Percentiles rank a stretch among this genome's conserved stretches.
Conservation (phyloP, 2,329 filamentous ascomycete species). For the Clonostachys rhizophaga region DNA sequence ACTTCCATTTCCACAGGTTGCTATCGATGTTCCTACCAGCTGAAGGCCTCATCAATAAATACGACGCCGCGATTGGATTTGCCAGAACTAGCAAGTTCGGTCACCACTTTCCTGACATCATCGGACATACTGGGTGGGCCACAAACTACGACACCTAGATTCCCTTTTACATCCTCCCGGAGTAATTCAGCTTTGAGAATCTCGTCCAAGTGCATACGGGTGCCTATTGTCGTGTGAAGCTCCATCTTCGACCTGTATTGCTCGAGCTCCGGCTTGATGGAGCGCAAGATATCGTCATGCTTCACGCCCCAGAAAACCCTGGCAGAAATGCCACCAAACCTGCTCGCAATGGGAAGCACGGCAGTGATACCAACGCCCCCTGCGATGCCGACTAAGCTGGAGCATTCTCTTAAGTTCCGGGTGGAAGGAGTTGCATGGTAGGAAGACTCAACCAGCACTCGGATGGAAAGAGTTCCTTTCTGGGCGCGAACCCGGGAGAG, state of each 20-base stretch:
- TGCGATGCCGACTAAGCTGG: constrained; percentile 6
- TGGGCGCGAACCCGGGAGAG: constrained; percentile 1
- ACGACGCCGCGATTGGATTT: constrained; percentile 2
- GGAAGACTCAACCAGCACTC: constrained; percentile 12
- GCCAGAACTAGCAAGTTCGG: constrained; percentile 1
- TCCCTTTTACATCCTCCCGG: neutral
- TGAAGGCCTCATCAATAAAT: constrained; percentile 5
- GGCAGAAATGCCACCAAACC: constrained; percentile 3
- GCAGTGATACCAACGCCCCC: constrained; percentile 9
- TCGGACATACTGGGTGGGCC: constrained; percentile 10
- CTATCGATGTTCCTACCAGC: neutral
- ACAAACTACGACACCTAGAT: constrained; percentile 7
- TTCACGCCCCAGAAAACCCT: constrained; percentile 11
- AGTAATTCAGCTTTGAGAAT: constrained; percentile 3
- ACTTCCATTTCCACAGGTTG: too few species aligned
- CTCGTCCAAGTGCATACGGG: constrained; percentile 1
- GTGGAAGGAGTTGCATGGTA: constrained; percentile 8
- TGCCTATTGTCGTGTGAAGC: constrained; percentile 1
- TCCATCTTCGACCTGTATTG: constrained; percentile 1
- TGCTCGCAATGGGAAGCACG: constrained; percentile 4
- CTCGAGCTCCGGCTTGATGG: constrained; percentile 4
- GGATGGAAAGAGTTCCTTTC: constrained; percentile 1
- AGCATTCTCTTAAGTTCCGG: constrained; percentile 8
- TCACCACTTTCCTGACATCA: constrained; percentile 6
- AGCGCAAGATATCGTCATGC: constrained; percentile 3